Evolutionary conservation across 352 stramenopile genomes (phyloP), one percentile per base, ranked within the genome.

Genomic region (Phytophthora colocasiae): DNA sequence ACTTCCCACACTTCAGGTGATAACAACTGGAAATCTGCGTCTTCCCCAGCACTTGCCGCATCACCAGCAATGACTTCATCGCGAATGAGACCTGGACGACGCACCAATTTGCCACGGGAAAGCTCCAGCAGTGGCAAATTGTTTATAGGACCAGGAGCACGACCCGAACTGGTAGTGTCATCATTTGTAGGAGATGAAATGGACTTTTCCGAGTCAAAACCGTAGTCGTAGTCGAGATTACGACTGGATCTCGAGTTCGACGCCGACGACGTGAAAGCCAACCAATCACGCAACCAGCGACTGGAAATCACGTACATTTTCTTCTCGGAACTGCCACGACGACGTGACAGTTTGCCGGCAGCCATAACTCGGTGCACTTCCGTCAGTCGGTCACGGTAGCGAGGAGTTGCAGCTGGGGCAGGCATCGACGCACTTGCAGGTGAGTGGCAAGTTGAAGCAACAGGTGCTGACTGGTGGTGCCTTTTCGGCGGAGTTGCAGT

Each of bases 291-390:
- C 36, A 93, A 49, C 84, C 84, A 93, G 39, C 54, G 34, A 58
- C 77, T 77, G 3, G 80, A 81, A 29, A 93, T 81, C 32, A 90
- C 79, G 48, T 76, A 90, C 73, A 85, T 72, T 52, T 85, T 80
- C 51, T 75, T 80, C 40, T 81, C 66, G 8, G 71, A 72, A 29
- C 76, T 85, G 8, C 69, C 71, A 29, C 80, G 81, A 52, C 77
- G 69, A 55, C 77, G 60, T 24, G 84, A 85, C 22, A 88, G 72
- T 39, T 85, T 78, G n/a, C 84, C 82, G 0, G 84, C 84, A 2
- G 80, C 76, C 64, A 88, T 87, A 12, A 93, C 84, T 47, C 84
- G 82, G 14, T 86, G 84, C 47, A 90, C 84, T 71, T 93, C 84
- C 9, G 58, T 75, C 2, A 87, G 63, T 19, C 82, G 78, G 60